phyloP scores from a whole-genome alignment of 2,329 filamentous ascomycete genomes.

The Penicillium aurantiogriseum region DNA sequence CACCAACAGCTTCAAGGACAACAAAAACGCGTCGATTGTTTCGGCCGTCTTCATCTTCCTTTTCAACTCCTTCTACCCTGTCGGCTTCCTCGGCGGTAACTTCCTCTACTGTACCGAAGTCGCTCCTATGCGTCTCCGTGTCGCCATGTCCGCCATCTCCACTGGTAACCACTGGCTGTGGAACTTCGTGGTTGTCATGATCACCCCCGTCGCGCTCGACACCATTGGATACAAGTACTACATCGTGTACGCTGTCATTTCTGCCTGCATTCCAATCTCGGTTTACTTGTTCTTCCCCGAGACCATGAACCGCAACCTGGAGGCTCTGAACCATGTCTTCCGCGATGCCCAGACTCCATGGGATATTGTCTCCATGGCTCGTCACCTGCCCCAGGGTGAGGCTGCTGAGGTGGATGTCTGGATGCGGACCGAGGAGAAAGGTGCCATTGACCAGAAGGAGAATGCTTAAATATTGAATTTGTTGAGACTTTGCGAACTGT shows the following conservation, averaged over 20 bases:
- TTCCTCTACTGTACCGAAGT: conserved; percentile 28
- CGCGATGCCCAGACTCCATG: conserved; percentile 22
- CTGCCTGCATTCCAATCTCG: conserved; percentile 19
- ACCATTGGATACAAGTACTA: conserved; percentile 26
- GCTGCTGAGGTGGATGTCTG: conserved; percentile 21
- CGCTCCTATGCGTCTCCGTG: conserved; percentile 25
- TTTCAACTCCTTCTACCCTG: conserved; percentile 25
- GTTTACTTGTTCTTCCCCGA: conserved; percentile 26
- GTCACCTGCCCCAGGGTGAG: conserved; percentile 23
- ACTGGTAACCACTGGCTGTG: conserved; percentile 26
- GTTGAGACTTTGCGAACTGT: neutral
- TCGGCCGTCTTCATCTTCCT: conserved; percentile 25
- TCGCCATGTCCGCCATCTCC: conserved; percentile 24
- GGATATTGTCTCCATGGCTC: conserved; percentile 27
- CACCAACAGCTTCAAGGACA: conserved; percentile 34
- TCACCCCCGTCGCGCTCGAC: conserved; percentile 23
- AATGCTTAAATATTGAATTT: conserved; percentile 9
- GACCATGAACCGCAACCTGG: conserved; percentile 29
- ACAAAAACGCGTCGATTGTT: conserved; percentile 14
- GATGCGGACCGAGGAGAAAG: conserved; percentile 21
- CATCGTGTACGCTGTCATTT: conserved; percentile 23
- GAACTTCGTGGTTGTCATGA: conserved; percentile 27
- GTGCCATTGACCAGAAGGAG: conserved; percentile 19
- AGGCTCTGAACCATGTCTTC: conserved; percentile 25
- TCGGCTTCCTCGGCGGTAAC: conserved; percentile 24